Percentiles rank a stretch among this genome's conserved stretches.
Conservation (phyloP, 1,139 yeast species). For the Candida sp. region DNA sequence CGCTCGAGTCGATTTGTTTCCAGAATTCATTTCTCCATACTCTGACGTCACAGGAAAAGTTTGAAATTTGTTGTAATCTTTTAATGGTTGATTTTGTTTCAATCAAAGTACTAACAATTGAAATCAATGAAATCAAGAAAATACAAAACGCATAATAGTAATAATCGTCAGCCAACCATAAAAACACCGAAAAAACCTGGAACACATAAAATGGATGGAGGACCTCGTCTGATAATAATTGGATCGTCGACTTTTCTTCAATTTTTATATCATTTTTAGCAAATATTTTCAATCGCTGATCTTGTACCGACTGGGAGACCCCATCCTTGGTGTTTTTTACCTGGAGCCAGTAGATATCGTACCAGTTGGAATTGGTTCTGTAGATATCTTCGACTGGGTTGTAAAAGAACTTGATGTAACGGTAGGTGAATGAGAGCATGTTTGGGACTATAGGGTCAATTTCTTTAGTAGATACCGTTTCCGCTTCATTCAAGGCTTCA, state of each 20-base stretch:
- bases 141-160: conserved; percentile 93
- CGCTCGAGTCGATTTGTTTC: conserved; percentile 78
- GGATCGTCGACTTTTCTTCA: conserved; percentile 63
- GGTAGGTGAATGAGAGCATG: conserved; percentile 68
- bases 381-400: conserved; percentile 86
- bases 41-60: conserved; percentile 74
- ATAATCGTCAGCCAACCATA: conserved; percentile 92
- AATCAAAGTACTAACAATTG: conserved; percentile 73
- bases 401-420: conserved; percentile 80
- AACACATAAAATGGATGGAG: conserved; percentile 93
- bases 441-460: conserved; percentile 68
- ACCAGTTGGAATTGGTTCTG: conserved; percentile 84
- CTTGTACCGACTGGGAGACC: conserved; percentile 62
- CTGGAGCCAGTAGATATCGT: conserved; percentile 71
- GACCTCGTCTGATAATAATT: conserved; percentile 79
- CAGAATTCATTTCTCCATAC: conserved; percentile 94
- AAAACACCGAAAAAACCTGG: conserved; percentile 84
- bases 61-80: conserved; percentile 71
- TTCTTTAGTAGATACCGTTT: conserved; percentile 15
- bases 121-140: conserved; percentile 75
- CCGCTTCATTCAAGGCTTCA: conserved; percentile 9
- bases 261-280: conserved; percentile 75
- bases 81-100: conserved; percentile 79
- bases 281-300: conserved; percentile 70
- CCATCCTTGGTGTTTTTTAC: conserved; percentile 62